Evolutionary conservation across 2,329 filamentous ascomycete species (phyloP).

Genomic region (Fusarium solani-melongenae): DNA sequence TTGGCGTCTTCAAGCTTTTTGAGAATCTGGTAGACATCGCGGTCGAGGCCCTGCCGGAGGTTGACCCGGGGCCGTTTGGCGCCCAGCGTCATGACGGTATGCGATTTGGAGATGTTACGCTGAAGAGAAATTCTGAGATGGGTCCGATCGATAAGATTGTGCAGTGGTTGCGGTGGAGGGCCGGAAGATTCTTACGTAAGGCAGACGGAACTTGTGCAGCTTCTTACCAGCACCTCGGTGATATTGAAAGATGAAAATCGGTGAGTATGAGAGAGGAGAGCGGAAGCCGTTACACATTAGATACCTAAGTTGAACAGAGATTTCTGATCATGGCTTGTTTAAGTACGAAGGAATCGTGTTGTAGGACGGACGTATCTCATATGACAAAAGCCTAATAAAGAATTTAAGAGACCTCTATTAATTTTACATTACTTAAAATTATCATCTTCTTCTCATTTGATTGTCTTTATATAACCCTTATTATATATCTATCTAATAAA

Average conservation of each 20-base stretch:
- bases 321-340: background rate
- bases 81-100: conserved; percentile 28
- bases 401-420: background rate
- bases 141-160: background rate
- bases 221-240: background rate
- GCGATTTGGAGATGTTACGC: background rate
- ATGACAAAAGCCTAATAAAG: background rate
- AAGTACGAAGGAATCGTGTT: background rate
- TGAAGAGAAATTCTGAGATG: background rate
- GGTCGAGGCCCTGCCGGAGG: conserved; percentile 61
- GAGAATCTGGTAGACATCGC: conserved; percentile 82
- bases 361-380: background rate
- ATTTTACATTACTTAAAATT: background rate
- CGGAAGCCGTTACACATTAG: background rate
- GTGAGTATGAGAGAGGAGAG: background rate
- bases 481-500: background rate
- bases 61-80: conserved; percentile 21
- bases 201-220: background rate
- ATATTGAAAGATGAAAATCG: background rate
- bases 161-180: background rate
- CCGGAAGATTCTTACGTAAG: background rate
- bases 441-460: background rate
- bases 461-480: background rate
- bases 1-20: conserved; percentile 79
- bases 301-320: background rate